Conservation (phyloP, 192 early-diverging fungal genomes). For the Glomus cerebriforme region DNA sequence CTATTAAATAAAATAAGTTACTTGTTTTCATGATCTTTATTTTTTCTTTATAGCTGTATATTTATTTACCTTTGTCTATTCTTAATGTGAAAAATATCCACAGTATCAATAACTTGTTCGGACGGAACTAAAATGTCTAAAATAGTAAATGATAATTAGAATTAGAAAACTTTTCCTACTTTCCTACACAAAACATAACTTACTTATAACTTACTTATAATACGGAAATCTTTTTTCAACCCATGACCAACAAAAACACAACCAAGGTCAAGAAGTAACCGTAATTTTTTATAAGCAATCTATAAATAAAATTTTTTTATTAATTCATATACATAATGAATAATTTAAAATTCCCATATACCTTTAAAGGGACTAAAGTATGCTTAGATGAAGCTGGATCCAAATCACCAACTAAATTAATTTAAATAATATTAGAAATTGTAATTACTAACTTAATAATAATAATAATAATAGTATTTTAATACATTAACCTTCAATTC, state of each 20-base stretch:
- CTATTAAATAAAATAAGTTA: slow-evolving; percentile 36
- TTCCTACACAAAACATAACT: neutral
- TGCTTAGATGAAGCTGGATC: slow-evolving; percentile 69
- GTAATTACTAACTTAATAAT: neutral
- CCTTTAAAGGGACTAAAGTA: slow-evolving; percentile 87
- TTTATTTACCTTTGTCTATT: slow-evolving; percentile 67
- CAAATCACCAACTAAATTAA: slow-evolving; percentile 74
- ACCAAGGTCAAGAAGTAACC: slow-evolving; percentile 85
- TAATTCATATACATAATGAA: neutral
- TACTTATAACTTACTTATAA: slow-evolving; percentile 66
- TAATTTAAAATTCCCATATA: neutral
- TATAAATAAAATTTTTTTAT: neutral
- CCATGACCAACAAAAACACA: slow-evolving; percentile 96
- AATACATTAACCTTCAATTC: slow-evolving; percentile 69
- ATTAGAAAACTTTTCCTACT: too few species aligned
- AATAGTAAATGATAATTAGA: neutral
- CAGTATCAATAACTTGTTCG: slow-evolving; percentile 89
- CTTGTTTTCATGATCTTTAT: slow-evolving; percentile 32
- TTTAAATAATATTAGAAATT: neutral
- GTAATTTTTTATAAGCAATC: slow-evolving; percentile 90
- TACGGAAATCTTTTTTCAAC: slow-evolving; percentile 92
- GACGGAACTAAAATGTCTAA: slow-evolving; percentile 84
- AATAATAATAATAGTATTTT: slow-evolving; percentile 27
- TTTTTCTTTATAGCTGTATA: neutral
- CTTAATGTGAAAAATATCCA: slow-evolving; percentile 86